These are phyloP conservation scores for Neofusicoccum sp. DNA, from an alignment of 2,329 filamentous ascomycete genomes.

Conservation along the genomic window DNA sequence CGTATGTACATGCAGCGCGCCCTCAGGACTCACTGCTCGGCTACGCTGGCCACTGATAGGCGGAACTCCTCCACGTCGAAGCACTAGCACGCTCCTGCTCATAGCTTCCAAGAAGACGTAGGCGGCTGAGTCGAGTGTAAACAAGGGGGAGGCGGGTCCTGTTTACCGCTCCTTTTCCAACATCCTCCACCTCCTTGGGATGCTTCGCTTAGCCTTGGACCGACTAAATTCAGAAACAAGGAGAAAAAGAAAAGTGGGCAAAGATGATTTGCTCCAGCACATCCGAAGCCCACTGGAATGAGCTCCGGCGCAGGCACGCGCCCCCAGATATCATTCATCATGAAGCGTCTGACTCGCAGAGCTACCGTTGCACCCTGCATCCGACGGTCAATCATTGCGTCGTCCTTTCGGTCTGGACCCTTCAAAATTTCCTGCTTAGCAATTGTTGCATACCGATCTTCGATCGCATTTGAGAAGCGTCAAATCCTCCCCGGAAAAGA, in stretches of 20 bases:
- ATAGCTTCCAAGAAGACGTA: constrained; percentile 14
- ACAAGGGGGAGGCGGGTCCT: background rate
- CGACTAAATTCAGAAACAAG: background rate
- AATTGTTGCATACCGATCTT: constrained; percentile 3
- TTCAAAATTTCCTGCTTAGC: background rate
- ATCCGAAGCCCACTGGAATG: background rate
- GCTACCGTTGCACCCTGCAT: background rate
- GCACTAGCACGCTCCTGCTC: background rate
- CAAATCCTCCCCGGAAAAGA: background rate
- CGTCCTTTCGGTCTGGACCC: constrained; percentile 1
- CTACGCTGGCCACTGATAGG: constrained; percentile 2
- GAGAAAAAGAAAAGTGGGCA: background rate
- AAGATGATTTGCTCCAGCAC: background rate
- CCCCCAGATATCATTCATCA: background rate
- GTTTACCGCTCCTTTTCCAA: constrained; percentile 11
- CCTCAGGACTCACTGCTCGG: background rate
- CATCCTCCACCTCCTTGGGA: background rate
- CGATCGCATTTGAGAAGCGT: background rate
- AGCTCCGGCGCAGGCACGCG: background rate
- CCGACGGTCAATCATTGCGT: constrained; percentile 1
- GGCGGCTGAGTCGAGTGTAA: constrained; percentile 9
- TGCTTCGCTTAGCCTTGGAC: constrained; percentile 1
- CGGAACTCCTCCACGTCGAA: background rate
- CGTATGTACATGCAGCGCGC: constrained; percentile 1
- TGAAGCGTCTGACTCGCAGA: background rate